These are phyloP conservation scores for Alloteropsis semialata DNA, from an alignment of 176 grass and related monocot species.

Conservation along the genomic window DNA sequence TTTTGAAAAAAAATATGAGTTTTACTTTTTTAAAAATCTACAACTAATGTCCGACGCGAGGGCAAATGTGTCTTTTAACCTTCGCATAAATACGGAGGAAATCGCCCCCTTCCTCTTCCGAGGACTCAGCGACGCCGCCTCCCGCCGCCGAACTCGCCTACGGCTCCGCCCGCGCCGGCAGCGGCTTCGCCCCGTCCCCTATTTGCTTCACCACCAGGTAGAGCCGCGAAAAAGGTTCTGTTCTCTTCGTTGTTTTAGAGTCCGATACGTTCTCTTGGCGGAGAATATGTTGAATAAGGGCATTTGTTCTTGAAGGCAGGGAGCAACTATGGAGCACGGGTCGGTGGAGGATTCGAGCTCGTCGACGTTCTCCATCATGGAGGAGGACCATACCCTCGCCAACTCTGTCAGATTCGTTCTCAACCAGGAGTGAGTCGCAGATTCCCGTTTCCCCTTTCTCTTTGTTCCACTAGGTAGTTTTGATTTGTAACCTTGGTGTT, in stretches of 20 bases:
- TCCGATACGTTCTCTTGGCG: background rate
- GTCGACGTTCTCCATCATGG: slow-evolving; percentile 69
- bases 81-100: too few species aligned
- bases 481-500: background rate
- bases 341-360: slow-evolving; percentile 45
- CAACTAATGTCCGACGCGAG: too few species aligned
- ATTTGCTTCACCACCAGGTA: background rate
- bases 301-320: background rate
- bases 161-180: background rate
- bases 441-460: background rate
- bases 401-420: slow-evolving; percentile 78
- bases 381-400: slow-evolving; percentile 81
- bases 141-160: background rate
- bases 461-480: background rate
- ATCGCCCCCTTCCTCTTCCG: background rate
- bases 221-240: too few species aligned
- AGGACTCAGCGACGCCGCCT: background rate
- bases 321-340: slow-evolving; percentile 63
- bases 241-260: background rate
- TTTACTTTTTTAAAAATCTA: too few species aligned
- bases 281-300: background rate
- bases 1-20: too few species aligned
- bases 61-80: background rate
- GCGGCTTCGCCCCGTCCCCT: background rate
- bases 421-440: slow-evolving; percentile 79